These are phyloP conservation scores for Blastocystis sp. DNA, from an alignment of 352 stramenopile species.

Conservation along the genomic window DNA sequence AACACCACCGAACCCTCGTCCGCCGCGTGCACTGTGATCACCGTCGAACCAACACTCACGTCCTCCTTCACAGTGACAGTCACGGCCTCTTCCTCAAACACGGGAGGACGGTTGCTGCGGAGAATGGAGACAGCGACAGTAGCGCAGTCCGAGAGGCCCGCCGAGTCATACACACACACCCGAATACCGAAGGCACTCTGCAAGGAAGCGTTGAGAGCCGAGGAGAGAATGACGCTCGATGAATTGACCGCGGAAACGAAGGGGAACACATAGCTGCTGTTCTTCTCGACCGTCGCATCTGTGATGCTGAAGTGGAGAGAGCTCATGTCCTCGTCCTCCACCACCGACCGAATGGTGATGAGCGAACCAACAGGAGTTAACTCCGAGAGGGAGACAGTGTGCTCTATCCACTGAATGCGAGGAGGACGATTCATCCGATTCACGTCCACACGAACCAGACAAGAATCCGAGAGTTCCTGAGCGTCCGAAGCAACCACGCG, in stretches of 20 bases:
- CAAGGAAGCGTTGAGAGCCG: neutral
- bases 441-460: conserved; percentile 3
- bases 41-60: neutral
- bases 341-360: neutral
- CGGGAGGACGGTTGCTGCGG: neutral
- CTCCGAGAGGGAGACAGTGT: neutral
- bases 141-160: neutral
- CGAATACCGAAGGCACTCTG: neutral
- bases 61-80: neutral
- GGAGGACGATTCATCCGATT: neutral
- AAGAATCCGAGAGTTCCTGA: neutral
- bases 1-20: neutral
- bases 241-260: neutral
- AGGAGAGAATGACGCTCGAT: neutral
- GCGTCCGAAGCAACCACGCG: neutral
- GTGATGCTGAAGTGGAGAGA: neutral
- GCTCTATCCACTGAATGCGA: neutral
- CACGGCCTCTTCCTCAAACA: neutral
- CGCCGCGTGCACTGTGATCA: neutral
- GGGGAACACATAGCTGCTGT: neutral
- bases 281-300: neutral
- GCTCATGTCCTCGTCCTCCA: neutral
- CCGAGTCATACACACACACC: conserved; percentile 3
- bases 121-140: conserved; percentile 14
- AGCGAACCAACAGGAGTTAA: neutral